Evolutionary conservation across 2,329 filamentous ascomycete genomes (phyloP), one percentile per base, ranked within the genome.

Genomic region (Pezicula carpinea): DNA sequence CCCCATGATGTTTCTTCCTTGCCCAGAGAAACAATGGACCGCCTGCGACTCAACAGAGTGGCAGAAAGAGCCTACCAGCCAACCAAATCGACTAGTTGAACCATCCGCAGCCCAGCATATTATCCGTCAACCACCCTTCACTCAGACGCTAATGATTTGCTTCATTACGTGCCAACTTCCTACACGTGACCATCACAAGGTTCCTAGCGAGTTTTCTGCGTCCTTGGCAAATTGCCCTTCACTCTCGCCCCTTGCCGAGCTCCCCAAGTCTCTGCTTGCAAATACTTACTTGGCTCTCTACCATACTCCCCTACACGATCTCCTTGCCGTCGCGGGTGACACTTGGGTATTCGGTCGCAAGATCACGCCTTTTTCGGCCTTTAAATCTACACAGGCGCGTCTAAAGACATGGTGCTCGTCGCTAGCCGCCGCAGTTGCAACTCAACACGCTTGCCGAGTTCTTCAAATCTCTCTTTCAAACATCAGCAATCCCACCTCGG

Each of bases 251-350:
- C 52, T 60, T 21, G 49, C 46, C 43, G 45, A 44, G 19, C 58
- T 77, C 15, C 60, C 69, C 1, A 57, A 54, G 42, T 73, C 68
- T 11, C 65, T 71, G 13, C 62, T 71, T 15, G 74, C 71, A 40
- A 74, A 76, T 58, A 74, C 75, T 0, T 81, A 80, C 58, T 64
- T 81, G 15, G 77, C 79, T 1, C 65, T 83, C 1, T 70, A 80
- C 52, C 68, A 78, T 56, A 80, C 78, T 0, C 79, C 79, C n/a
- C 70, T 83, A 4, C 72, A 75, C 51, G 72, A 74, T 52, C 69
- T 82, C 1, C 68, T 83, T 15, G 76, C 77, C 10, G 75, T 82
- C 6, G 75, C 75, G 22, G 78, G 79, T 40, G 73, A 81, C 51
- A 77, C 71, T 11, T 40, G 44, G 44, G 66, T 78, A 17, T 80